Evolutionary conservation across 2,329 filamentous ascomycete species (phyloP).

Genomic region (Bipolaris oryzae): DNA sequence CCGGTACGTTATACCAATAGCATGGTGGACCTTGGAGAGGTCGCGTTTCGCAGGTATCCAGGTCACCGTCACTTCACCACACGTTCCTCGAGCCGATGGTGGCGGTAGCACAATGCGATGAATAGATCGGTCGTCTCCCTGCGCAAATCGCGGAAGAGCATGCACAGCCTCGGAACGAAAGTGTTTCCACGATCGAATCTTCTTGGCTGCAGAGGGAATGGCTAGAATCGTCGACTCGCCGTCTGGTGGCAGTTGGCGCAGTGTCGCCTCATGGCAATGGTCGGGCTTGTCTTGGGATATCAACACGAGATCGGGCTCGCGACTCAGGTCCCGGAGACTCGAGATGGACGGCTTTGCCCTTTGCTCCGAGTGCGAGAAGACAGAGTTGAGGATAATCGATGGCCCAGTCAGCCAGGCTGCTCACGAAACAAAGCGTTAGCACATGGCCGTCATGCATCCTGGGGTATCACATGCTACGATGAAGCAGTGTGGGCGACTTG

Average conservation of each 20-base stretch:
- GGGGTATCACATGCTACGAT: not conserved
- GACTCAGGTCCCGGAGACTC: constrained; percentile 60
- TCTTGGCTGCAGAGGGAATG: constrained; percentile 67
- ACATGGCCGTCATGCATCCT: not conserved
- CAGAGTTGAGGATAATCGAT: constrained; percentile 65
- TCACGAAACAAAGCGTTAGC: constrained; percentile 2
- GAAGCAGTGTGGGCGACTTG: not conserved
- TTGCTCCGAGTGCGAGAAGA: constrained; percentile 66
- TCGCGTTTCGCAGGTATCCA: constrained; percentile 68
- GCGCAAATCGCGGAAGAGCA: constrained; percentile 52
- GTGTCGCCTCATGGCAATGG: constrained; percentile 72
- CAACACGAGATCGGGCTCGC: constrained; percentile 62
- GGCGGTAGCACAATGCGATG: constrained; percentile 62
- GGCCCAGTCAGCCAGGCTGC: constrained; percentile 66
- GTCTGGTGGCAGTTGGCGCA: constrained; percentile 65
- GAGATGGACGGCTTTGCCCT: constrained; percentile 62
- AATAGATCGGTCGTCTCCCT: constrained; percentile 49
- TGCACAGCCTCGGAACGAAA: constrained; percentile 61
- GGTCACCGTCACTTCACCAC: constrained; percentile 73
- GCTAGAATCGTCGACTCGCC: constrained; percentile 68
- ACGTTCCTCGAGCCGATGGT: constrained; percentile 57
- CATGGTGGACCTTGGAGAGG: constrained; percentile 66
- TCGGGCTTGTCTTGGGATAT: constrained; percentile 69
- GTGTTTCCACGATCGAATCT: constrained; percentile 71
- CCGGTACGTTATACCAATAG: constrained; percentile 74